Evolutionary conservation across 2,329 filamentous ascomycete species (phyloP), one percentile per base, ranked within the genome.

Genomic region (Hypoxylon rubiginosum): DNA sequence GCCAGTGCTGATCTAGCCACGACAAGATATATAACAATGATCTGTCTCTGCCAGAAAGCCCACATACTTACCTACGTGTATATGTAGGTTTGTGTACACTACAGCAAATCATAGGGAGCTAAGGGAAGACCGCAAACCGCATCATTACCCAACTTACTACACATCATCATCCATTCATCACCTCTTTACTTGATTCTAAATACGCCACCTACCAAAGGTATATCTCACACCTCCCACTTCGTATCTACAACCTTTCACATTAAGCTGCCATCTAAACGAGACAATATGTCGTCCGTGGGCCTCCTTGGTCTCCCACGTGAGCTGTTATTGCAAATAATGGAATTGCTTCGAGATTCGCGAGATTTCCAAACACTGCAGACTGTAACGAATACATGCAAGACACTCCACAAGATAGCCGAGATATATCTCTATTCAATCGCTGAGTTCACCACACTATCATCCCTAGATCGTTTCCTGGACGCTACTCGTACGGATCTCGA

Each of bases 321-420:
- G 21, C 53, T 70, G 15, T 45, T 68, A 7, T n/a, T 70, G 21
- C 53, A 64, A 28, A 28, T 66, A 48, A 60, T 68, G 60, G 28
- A 48, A 46, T 49, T 59, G 24, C 57, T 66, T 51, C 58, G 24
- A 24, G 60, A 66, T 48, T 61, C 62, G 4, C 48, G 15, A 46
- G 30, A 68, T 32, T 11, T 56, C 6, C 24, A 45, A 43, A 11
- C 65, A 3, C 65, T 70, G 17, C 57, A 45, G 39, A 60, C 49
- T 19, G 17, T 39, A 4, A 49, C 65, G 7, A 11, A 49, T 28
- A 68, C 65, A 0, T 70, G 68, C 49, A 51, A 59, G 34, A 19
- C 24, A 11, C 68, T 68, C 13, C 62, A 51, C 36, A 34, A 58
- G 4, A 24, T 48, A 10, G 65, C 65, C 8, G 64, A 70, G 50